Base-by-base conservation (phyloP, 257 asterid species). In the Plantago elongata region DNA sequence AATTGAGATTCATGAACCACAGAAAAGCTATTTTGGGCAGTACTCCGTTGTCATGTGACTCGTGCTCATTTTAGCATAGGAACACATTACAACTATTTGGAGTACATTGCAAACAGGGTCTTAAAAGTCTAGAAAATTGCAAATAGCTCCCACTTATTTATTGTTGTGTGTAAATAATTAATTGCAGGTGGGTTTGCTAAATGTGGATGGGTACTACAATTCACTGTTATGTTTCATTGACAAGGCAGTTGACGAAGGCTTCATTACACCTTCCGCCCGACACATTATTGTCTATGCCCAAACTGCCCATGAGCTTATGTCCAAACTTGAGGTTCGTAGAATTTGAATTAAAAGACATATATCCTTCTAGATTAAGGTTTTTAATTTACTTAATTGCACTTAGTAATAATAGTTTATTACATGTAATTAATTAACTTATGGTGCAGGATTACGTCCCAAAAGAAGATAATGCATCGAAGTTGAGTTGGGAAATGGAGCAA, bases 121-220 rank as follows among this genome's bases (percentile, higher is more conserved):
- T 2, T 22, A 22, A 22, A 22, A 22, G 27, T 22, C 27, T 22
- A 22, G 27, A 22, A 22, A 22, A 22, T 22, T 22, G 2, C 27
- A 22, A 22, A 22, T 22, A 22, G 27, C 27, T 1, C 27, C 27
- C 27, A 22, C 27, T 22, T 1, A 34, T 34, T 34, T 34, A 5
- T 34, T 34, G 27, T 34, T 34, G 4, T 34, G 40, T 34, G 40
- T 34, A 34, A 34, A 34, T 34, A 34, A 22, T n/a, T 34, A 0
- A 63, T 6, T 48, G 43, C 16, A 83, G 86, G 81, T 83, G 8
- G 89, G 89, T 9, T 64, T 83, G 50, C 62, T 83, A 51, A 83
- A 83, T 47, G 89, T 83, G 57, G 86, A 83, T 45, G 89, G 89
- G 37, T 83, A 80, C 64, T 78, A 80, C 56, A 58, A 83, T 57